Base-by-base conservation (phyloP, 2,329 filamentous ascomycete species). In the Botryosphaeria dothidea region DNA sequence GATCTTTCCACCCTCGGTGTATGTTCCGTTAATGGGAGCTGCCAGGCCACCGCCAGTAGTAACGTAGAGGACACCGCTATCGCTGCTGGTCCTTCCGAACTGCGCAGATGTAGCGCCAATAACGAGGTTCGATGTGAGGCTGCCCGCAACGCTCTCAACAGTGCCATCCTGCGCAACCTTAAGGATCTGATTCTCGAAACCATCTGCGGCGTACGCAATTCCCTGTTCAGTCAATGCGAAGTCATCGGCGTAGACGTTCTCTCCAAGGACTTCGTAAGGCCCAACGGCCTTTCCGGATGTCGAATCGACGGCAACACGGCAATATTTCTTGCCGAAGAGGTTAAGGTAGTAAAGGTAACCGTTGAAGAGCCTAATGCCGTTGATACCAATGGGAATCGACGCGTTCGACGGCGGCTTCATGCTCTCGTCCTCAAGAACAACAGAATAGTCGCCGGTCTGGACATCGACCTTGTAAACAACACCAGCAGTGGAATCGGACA, bases 281-380 rank as follows among this genome's bases (percentile, higher is more conserved):
- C 51, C 62, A 8, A 41, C 15, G 11, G 62, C 41, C 41, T 57
- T 43, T 25, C 66, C 70, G 6, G 66, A 67, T 2, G 15, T 21
- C 7, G 36, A 13, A 15, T 71, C 62, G n/a, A 73, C 17, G 8
- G 38, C 48, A 17, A 73, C 68, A 21, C 70, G 68, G 19, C 66
- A 66, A n/a, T 70, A 45, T 1, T 57, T 48, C 13, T 51, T 43
- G 0, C 58, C 64, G 17, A 66, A 66, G 1, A 66, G 52, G 58
- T 73, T 75, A 13, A 66, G 66, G 49, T 67, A 75, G 67, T 73
- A 75, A 4, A 67, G 25, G 49, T 65, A 67, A 3, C 43, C 58
- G 15, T 54, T 51, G 17, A 66, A 15, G n/a, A 69, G 8, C 34
- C 68, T 69, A 17, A 74, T 41, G 5, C 73, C 72, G 36, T 75